Evolutionary conservation across 2,329 filamentous ascomycete species (phyloP).

Genomic region (Aureobasidium pullulans): DNA sequence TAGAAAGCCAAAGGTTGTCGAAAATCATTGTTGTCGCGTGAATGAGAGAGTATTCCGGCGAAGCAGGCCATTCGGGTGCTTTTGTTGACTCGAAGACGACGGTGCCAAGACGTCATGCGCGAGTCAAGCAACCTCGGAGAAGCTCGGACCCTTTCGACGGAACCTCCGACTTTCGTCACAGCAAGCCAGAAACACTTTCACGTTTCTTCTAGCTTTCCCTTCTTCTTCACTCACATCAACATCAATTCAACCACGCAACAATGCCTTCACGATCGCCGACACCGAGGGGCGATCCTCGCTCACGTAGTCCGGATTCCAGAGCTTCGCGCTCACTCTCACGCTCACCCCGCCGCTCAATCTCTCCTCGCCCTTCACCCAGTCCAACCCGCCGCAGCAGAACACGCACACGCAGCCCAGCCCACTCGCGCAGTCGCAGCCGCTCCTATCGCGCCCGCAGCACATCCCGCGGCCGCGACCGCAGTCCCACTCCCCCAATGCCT

Average conservation of each 20-base stretch:
- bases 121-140: background rate
- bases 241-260: background rate
- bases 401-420: constrained; percentile 5
- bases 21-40: constrained; percentile 14
- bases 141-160: background rate
- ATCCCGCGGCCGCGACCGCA: constrained; percentile 1
- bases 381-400: constrained; percentile 7
- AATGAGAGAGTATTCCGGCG: background rate
- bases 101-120: background rate
- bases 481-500: constrained; percentile 12
- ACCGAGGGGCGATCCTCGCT: background rate
- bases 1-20: constrained; percentile 17
- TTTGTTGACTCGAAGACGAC: background rate
- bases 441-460: constrained; percentile 3
- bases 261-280: constrained; percentile 11
- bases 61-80: constrained; percentile 2
- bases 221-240: background rate
- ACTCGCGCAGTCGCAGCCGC: constrained; percentile 3
- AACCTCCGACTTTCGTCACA: constrained; percentile 1
- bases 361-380: constrained; percentile 7
- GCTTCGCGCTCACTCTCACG: constrained; percentile 1
- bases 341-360: constrained; percentile 8
- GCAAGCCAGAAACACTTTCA: background rate
- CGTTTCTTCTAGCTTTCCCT: background rate
- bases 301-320: background rate